Base-by-base conservation (phyloP, 257 asterid species). In the Cynanchum wilfordii region DNA sequence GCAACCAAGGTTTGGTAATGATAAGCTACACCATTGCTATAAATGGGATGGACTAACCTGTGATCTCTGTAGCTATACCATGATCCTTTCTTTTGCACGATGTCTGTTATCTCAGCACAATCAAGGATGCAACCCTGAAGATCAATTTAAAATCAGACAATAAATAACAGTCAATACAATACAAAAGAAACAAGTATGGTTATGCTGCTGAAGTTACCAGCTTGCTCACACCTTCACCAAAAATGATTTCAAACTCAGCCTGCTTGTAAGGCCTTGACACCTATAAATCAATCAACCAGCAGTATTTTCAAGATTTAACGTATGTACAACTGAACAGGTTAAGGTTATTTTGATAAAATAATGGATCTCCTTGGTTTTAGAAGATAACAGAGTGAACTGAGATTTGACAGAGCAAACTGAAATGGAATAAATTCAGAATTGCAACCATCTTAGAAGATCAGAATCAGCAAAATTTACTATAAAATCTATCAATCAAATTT, bases 251-350 rank as follows among this genome's bases (percentile, higher is more conserved):
- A 83, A 95, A 90, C 77, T 95, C 99, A 70, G 98, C 99, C 88
- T 95, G 98, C 84, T 89, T 95, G 85, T 92, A 95, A 13, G 99
- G 99, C 87, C 99, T 90, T 25, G 98, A 95, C 36, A 95, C 99
- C 98, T 91, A 84, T 71, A 64, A 79, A 24, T 33, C 50, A 42
- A 38, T 73, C 36, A 15, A 63, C 10, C 27, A 64, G 54, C 68
- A 73, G 38, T 8, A 50, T 50, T 24, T 38, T 59, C 52, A 22
- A 51, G 42, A 51, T 6, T 4, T 4, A 64, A 64, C 63, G 30
- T 30, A 11, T 13, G 10, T 30, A 24, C 27, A 30, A 42, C 2
- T 7, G 13, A 27, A 49, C 20, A n/a, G 54, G 38, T 64, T 50
- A 19, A 42, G 67, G 22, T 10, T 5, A 36, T 54, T 24, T 17